Base-by-base conservation (phyloP, 352 stramenopile genomes). In the Detonula confervacea region DNA sequence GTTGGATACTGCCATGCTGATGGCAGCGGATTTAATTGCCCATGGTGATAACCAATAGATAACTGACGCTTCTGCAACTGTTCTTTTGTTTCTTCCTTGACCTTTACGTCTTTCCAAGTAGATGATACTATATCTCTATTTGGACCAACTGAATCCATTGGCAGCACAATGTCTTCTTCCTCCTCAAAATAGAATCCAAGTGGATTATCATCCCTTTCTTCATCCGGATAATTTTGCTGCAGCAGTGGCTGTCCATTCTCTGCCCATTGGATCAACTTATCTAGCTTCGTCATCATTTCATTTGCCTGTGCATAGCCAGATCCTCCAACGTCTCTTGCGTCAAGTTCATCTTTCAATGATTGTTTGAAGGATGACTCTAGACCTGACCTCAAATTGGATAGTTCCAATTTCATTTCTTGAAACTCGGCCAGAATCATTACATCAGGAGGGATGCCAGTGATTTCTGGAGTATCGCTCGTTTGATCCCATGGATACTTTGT, bases 381-480 rank as follows among this genome's bases (percentile, higher is more conserved):
- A 8, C 7, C 3, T 49, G 12, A 9, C n/a, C 47, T 55, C 27
- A 64, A 33, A 14, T 52, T 30, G 44, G 60, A 14, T 14, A 73
- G 46, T 29, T 80, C 39, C 0, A 25, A 25, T 39, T 62, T 18
- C 39, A 80, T 22, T 8, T 8, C 22, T 52, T 80, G 27, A 42
- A 77, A 35, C 25, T 81, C 27, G 11, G 73, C 46, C 57, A 81
- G 22, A 20, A 70, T 18, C 6, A 81, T n/a, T 27, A 81, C 20
- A 77, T 81, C 55, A 25, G 57, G 47, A 12, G 73, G 73, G 20
- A 81, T 20, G 24, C 64, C 57, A 20, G 54, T 68, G 11, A 80
- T 64, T 14, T 63, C 52, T 22, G 60, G 69, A 18, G 49, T 80
- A 11, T 80, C 39, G n/a, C 9, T 25, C 4, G 61, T 73, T 30